These are phyloP conservation scores for Rhododendron kiyosumense DNA, from an alignment of 148 eudicot genomes.

Conservation along the genomic window DNA sequence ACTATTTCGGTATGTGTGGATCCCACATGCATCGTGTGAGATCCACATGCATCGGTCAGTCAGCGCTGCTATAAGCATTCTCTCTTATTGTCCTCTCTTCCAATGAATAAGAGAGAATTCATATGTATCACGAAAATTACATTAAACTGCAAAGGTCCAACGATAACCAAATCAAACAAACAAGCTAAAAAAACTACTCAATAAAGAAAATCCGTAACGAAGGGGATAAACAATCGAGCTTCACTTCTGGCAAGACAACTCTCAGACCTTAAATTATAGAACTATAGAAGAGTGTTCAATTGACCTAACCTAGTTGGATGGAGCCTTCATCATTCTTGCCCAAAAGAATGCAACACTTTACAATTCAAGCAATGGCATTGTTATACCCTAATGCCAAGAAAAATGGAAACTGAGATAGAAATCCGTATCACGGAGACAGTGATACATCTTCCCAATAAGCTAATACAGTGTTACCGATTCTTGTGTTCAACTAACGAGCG, in stretches of 20 bases:
- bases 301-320: background rate
- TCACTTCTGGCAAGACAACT: background rate
- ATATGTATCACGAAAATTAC: background rate
- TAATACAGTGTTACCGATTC: background rate
- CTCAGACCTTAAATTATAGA: background rate
- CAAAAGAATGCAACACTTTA: background rate
- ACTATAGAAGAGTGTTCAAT: background rate
- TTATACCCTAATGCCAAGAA: background rate
- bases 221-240: background rate
- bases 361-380: background rate
- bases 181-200: background rate
- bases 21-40: background rate
- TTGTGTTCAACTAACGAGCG: constrained; percentile 31
- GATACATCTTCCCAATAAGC: background rate
- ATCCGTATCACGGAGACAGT: background rate
- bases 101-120: background rate
- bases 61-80: background rate
- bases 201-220: background rate
- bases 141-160: background rate
- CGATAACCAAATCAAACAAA: background rate
- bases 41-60: background rate
- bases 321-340: background rate
- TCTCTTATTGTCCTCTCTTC: background rate
- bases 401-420: background rate
- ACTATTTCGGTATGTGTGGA: background rate